Conservation (phyloP, 108 stramenopile species). For the Thalassiosira profunda region DNA sequence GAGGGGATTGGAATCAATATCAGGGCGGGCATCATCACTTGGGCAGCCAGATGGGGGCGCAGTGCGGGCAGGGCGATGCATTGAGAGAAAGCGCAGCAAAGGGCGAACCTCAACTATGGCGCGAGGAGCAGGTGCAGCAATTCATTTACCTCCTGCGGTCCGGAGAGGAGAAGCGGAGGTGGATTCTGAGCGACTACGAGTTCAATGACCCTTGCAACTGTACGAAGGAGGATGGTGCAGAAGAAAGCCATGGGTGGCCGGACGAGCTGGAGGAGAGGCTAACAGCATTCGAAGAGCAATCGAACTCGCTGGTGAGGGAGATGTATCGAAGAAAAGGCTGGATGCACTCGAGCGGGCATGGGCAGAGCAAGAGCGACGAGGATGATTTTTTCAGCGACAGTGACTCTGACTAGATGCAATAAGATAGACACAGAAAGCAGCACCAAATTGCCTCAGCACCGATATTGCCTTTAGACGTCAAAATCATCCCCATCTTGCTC, state of each 20-base stretch:
- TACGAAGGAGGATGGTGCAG: not conserved
- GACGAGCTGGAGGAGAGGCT: constrained; percentile 56
- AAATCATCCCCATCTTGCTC: not conserved
- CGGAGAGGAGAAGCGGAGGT: constrained; percentile 80
- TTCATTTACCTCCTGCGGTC: constrained; percentile 75
- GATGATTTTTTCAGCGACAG: constrained; percentile 49
- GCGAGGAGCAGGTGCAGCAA: constrained; percentile 62
- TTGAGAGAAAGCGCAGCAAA: not conserved
- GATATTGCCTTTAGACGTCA: too few species aligned
- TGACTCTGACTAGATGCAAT: constrained; percentile 37
- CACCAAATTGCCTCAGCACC: too few species aligned
- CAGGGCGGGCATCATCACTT: constrained; percentile 40
- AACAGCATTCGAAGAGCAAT: constrained; percentile 36
- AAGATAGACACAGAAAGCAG: too few species aligned
- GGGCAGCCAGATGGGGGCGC: constrained; percentile 23
- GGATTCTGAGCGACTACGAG: constrained; percentile 81
- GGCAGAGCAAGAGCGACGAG: constrained; percentile 27
- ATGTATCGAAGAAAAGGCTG: constrained; percentile 45
- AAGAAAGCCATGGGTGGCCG: constrained; percentile 33
- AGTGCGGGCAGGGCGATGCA: not conserved
- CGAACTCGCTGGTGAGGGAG: constrained; percentile 33
- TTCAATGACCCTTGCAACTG: constrained; percentile 75
- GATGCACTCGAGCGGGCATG: constrained; percentile 39
- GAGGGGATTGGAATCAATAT: constrained; percentile 22
- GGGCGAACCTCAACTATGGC: constrained; percentile 50